phyloP scores from a whole-genome alignment of 164 flowering plant species.

The Tetracentron sinense region DNA sequence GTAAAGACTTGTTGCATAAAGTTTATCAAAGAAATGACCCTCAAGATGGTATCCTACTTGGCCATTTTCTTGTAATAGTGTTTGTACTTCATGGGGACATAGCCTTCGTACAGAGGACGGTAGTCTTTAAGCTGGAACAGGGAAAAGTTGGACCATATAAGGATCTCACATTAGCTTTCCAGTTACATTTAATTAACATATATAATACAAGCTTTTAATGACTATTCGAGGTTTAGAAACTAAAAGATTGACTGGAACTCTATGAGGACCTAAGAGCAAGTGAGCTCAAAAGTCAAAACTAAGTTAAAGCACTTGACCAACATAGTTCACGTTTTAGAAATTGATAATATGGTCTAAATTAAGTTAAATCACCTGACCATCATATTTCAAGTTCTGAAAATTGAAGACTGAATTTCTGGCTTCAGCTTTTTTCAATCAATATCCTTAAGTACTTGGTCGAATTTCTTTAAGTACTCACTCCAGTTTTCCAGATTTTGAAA shows the following conservation, averaged over 20 bases:
- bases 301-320: too few relatives aligned
- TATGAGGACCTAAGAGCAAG: too few relatives aligned
- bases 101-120: conserved; percentile 30
- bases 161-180: not conserved
- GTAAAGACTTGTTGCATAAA: not conserved
- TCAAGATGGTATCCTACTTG: conserved; percentile 22
- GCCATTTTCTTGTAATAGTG: conserved; percentile 35
- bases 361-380: too few relatives aligned
- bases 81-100: too few relatives aligned
- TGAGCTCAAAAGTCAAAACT: too few relatives aligned
- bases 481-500: too few relatives aligned
- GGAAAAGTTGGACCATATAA: not conserved
- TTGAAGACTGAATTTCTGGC: too few relatives aligned
- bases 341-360: not conserved
- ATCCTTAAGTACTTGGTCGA: not conserved
- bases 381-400: too few relatives aligned
- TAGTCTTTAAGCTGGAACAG: not conserved
- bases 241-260: not conserved
- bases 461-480: not conserved
- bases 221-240: too few relatives aligned
- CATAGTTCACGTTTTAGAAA: not conserved
- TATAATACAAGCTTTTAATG: too few relatives aligned
- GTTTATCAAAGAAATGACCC: not conserved
- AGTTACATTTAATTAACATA: too few relatives aligned
- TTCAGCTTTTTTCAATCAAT: not conserved